Evolutionary conservation across 495 filamentous ascomycete genomes (phyloP).

Genomic region (Neurospora sp.): DNA sequence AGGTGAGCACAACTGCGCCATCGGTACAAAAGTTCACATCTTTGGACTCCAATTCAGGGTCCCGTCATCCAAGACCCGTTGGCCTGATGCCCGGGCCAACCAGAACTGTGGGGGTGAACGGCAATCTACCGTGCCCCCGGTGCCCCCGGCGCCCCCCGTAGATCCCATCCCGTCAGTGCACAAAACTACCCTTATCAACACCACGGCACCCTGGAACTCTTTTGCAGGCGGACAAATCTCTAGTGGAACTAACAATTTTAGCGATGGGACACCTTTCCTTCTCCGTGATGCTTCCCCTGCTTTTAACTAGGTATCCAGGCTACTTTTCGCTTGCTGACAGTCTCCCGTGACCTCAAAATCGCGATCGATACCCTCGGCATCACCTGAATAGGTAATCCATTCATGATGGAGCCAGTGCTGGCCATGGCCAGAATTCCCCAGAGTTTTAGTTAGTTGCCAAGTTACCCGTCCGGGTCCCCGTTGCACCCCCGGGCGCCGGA

Average conservation of each 20-base stretch:
- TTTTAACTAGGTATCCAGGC: neutral
- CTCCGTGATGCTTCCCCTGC: neutral
- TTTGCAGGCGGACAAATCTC: neutral
- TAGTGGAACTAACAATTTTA: neutral
- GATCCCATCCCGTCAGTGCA: neutral
- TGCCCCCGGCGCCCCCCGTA: neutral
- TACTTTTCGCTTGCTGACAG: neutral
- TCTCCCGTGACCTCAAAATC: neutral
- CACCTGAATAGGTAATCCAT: neutral
- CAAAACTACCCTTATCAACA: neutral
- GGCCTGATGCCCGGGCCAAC: neutral
- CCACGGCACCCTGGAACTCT: neutral
- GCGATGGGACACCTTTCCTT: conserved; percentile 20
- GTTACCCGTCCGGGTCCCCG: neutral
- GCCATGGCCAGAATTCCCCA: neutral
- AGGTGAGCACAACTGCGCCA: neutral
- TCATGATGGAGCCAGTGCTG: neutral
- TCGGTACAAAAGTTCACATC: neutral
- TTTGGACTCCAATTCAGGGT: neutral
- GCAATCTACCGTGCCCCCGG: neutral
- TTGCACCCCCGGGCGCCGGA: neutral
- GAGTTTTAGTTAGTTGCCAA: neutral
- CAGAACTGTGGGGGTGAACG: neutral
- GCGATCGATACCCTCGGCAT: neutral
- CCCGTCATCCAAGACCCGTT: neutral